A percentile compares a stretch with the other conserved stretches of the same genome.
Conservation (phyloP, 495 filamentous ascomycete species). For the Trypethelium eluteriae region DNA sequence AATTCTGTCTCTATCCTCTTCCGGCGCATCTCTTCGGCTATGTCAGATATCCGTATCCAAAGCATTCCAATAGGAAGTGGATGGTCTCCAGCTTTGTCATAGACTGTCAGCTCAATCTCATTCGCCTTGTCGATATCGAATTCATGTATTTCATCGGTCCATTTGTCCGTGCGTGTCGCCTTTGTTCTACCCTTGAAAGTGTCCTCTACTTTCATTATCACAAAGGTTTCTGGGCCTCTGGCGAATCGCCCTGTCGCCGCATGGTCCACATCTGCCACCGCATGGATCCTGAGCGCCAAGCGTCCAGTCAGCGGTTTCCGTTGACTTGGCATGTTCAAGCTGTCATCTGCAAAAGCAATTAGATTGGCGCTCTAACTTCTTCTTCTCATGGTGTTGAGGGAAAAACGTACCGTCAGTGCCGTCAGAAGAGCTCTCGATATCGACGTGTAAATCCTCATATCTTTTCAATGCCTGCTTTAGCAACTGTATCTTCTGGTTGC, state of each 20-base stretch:
- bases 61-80: constrained; percentile 89
- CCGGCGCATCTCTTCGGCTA: constrained; percentile 91
- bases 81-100: constrained; percentile 85
- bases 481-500: constrained; percentile 94
- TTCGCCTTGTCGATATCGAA: constrained; percentile 97
- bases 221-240: constrained; percentile 85
- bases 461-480: constrained; percentile 90
- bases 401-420: constrained; percentile 64
- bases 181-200: constrained; percentile 81
- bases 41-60: constrained; percentile 94
- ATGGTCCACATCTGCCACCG: constrained; percentile 92
- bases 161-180: constrained; percentile 75
- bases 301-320: constrained; percentile 88
- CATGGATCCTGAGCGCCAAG: constrained; percentile 74
- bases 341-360: constrained; percentile 63
- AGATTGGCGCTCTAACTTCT: too few species aligned
- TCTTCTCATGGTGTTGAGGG: too few species aligned
- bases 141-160: constrained; percentile 82
- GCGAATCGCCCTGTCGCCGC: constrained; percentile 79
- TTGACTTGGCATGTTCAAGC: constrained; percentile 88
- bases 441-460: constrained; percentile 96
- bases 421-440: constrained; percentile 74
- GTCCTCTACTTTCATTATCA: constrained; percentile 95
- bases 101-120: constrained; percentile 94
- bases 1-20: constrained; percentile 96